phyloP scores from a whole-genome alignment of 768 basidiomycete species.

The Leccinum pellstonianum region DNA sequence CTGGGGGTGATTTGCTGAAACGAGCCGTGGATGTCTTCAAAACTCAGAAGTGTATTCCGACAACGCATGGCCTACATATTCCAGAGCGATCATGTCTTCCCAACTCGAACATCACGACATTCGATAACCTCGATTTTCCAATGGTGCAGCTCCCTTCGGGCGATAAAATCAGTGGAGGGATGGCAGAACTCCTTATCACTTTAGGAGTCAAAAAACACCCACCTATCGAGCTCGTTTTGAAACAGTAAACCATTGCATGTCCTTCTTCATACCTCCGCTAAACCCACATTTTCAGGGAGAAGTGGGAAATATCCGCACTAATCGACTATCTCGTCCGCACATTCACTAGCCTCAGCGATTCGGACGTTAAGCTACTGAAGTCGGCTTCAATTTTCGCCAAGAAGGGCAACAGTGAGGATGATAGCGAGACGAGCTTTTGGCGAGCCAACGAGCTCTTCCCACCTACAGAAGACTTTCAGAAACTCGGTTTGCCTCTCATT shows the following conservation, averaged over 20 bases:
- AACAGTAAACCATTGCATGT: background rate
- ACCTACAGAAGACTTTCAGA: constrained; percentile 63
- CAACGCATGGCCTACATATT: background rate
- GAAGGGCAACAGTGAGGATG: constrained; percentile 36
- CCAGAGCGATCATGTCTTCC: background rate
- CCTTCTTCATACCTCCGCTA: background rate
- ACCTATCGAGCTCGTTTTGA: background rate
- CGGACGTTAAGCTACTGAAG: background rate
- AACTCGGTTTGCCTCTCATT: constrained; percentile 71
- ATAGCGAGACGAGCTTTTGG: constrained; percentile 36
- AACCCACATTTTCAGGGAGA: background rate
- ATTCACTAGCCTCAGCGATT: background rate
- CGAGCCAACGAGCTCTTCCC: constrained; percentile 79
- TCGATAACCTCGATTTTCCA: background rate
- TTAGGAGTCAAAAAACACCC: background rate
- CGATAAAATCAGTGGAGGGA: too few species aligned
- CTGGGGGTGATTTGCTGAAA: background rate
- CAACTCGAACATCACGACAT: background rate
- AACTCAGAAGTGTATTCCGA: background rate
- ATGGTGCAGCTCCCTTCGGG: background rate
- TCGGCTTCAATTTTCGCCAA: constrained; percentile 40
- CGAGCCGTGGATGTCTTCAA: background rate
- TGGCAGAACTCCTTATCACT: background rate
- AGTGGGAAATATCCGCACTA: background rate
- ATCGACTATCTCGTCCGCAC: constrained; percentile 4